phyloP scores from a whole-genome alignment of 176 grass and related monocot genomes.

The Lolium perenne region DNA sequence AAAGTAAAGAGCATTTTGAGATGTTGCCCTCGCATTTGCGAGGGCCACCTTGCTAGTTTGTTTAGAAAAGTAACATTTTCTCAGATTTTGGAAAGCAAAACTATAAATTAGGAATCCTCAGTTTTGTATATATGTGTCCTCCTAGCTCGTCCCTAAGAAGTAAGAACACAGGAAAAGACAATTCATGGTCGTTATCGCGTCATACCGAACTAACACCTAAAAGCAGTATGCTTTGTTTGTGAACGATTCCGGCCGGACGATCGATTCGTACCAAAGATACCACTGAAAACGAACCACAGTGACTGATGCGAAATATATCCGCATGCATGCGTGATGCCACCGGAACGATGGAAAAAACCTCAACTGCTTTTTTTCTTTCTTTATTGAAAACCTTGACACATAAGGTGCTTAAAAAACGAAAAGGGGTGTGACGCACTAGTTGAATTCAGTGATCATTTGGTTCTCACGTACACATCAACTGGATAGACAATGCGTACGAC shows the following conservation, averaged over 20 bases:
- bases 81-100: neutral
- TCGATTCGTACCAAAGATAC: neutral
- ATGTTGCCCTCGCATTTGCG: too few species aligned
- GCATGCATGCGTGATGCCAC: conserved; percentile 23
- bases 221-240: neutral
- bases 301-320: neutral
- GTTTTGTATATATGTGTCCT: too few species aligned
- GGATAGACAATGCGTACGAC: neutral
- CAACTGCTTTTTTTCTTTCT: neutral
- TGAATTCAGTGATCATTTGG: neutral
- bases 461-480: neutral
- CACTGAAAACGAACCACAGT: neutral
- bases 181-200: neutral
- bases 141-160: too few species aligned
- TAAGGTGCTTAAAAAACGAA: neutral
- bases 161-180: neutral
- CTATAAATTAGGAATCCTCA: neutral
- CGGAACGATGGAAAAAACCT: neutral
- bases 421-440: neutral
- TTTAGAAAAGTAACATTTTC: neutral
- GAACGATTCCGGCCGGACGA: neutral
- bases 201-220: conserved; percentile 8
- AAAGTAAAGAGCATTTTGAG: too few species aligned
- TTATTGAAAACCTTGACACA: conserved; percentile 1
- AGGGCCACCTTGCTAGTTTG: too few species aligned